A percentile compares a stretch with the other conserved stretches of the same genome.
Evolutionary conservation across 23 red algal species (phyloP).

Genomic region (Porphyridium purpureum): DNA sequence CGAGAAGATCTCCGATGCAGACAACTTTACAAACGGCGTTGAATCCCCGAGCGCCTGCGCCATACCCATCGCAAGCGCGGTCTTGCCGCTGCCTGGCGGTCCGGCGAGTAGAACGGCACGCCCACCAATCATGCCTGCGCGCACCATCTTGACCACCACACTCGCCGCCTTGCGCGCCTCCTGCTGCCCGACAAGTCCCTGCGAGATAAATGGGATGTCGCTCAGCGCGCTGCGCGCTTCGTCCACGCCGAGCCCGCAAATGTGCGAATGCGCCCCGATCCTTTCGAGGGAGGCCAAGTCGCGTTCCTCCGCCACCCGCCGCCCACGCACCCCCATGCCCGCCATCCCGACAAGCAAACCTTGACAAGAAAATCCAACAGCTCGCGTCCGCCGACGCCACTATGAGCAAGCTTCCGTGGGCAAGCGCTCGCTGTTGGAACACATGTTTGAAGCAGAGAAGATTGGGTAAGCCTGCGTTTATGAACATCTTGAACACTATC

Average conservation of each 20-base stretch:
- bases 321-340: no score
- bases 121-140: constrained; percentile 60
- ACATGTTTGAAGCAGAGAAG: no score
- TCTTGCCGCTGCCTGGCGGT: constrained; percentile 89
- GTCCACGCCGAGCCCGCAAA: constrained; percentile 73
- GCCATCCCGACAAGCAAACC: no score
- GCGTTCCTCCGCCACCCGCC: no score
- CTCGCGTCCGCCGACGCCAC: no score
- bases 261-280: constrained; percentile 94
- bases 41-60: constrained; percentile 67
- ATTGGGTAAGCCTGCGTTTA: no score
- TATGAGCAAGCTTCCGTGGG: no score
- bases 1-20: constrained; percentile 90
- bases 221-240: constrained; percentile 20
- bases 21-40: constrained; percentile 92
- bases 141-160: constrained; percentile 74
- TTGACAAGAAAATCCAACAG: no score
- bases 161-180: constrained; percentile 76
- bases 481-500: no score
- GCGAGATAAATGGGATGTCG: constrained; percentile 9
- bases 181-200: constrained; percentile 85
- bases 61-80: constrained; percentile 96
- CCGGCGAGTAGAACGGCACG: constrained; percentile 86
- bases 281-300: constrained; percentile 19
- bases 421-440: no score